Percentiles rank a stretch among this genome's conserved stretches.
phyloP scores from a whole-genome alignment of 2,329 filamentous ascomycete species.

The Fusarium sp. region DNA sequence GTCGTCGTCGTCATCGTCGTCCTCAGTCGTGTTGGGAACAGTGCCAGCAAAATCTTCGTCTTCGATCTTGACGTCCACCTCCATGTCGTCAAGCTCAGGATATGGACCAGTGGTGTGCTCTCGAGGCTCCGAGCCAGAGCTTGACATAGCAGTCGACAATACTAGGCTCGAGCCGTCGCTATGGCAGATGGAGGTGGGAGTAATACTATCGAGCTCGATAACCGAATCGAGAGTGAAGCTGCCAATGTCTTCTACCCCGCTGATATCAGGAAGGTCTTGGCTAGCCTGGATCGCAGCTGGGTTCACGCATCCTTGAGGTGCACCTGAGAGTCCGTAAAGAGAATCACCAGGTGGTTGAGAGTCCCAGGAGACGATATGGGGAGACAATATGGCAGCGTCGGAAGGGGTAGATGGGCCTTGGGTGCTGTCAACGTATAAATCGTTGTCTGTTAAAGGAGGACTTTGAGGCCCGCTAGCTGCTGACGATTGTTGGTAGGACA shows the following conservation, averaged over 20 bases:
- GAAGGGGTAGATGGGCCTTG: slow-evolving; percentile 42
- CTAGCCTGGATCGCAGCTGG: slow-evolving; percentile 33
- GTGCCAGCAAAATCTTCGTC: background rate
- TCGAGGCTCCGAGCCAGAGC: slow-evolving; percentile 7
- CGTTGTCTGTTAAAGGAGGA: slow-evolving; percentile 38
- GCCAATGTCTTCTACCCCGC: slow-evolving; percentile 2
- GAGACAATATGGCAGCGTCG: slow-evolving; percentile 26
- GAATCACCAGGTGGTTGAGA: slow-evolving; percentile 24
- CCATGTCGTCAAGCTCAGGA: slow-evolving; percentile 29
- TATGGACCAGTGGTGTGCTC: slow-evolving; percentile 6
- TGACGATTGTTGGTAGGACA: slow-evolving; percentile 39
- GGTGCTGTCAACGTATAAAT: slow-evolving; percentile 32
- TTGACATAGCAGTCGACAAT: slow-evolving; percentile 4
- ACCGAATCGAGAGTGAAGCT: slow-evolving; percentile 19
- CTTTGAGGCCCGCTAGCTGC: slow-evolving; percentile 38
- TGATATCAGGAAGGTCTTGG: slow-evolving; percentile 10
- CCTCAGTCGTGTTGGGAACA: background rate
- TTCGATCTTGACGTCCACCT: slow-evolving; percentile 10
- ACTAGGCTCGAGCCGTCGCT: background rate
- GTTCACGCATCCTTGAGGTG: slow-evolving; percentile 35
- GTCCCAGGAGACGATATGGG: slow-evolving; percentile 23
- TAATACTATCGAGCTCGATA: slow-evolving; percentile 4
- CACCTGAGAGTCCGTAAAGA: slow-evolving; percentile 29
- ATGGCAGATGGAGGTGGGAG: slow-evolving; percentile 3
- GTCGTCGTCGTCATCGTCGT: slow-evolving; percentile 12